phyloP scores from a whole-genome alignment of 768 basidiomycete genomes.

The Filobasidium floriforme region DNA sequence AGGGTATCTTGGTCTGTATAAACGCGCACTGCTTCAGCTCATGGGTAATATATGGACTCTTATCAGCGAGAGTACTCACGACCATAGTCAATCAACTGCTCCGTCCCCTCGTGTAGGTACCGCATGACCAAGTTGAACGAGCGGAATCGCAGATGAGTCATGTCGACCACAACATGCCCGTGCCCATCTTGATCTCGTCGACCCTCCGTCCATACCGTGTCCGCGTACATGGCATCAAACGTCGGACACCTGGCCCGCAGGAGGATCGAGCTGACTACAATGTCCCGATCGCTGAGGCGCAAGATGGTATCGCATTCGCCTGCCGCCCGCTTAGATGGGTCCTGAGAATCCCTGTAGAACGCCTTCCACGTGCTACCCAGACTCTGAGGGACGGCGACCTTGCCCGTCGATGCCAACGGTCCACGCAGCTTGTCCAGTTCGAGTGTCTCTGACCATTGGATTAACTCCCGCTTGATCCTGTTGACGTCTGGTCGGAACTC shows the following conservation, averaged over 20 bases:
- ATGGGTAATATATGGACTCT: neutral
- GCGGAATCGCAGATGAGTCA: conserved; percentile 66
- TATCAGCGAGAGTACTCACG: conserved; percentile 48
- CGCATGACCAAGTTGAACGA: conserved; percentile 67
- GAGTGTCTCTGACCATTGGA: conserved; percentile 54
- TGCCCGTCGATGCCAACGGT: conserved; percentile 59
- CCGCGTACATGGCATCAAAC: conserved; percentile 74
- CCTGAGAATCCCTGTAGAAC: conserved; percentile 49
- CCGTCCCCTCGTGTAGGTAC: conserved; percentile 69
- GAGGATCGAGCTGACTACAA: conserved; percentile 62
- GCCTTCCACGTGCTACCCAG: conserved; percentile 52
- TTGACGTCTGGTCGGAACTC: conserved; percentile 44
- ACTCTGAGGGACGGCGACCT: conserved; percentile 52
- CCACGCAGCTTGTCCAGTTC: conserved; percentile 54
- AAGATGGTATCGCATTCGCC: conserved; percentile 59
- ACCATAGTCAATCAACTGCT: conserved; percentile 62
- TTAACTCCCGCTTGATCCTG: conserved; percentile 60
- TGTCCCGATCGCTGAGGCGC: conserved; percentile 58
- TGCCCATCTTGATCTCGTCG: conserved; percentile 51
- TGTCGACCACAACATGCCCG: conserved; percentile 58
- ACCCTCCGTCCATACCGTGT: conserved; percentile 67
- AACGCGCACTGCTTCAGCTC: neutral
- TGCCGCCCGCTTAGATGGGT: neutral
- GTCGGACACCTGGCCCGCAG: conserved; percentile 76
- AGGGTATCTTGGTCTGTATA: conserved; percentile 56